These are phyloP conservation scores for Ogataea zsoltii DNA, from an alignment of 805 yeast species.

Conservation along the genomic window DNA sequence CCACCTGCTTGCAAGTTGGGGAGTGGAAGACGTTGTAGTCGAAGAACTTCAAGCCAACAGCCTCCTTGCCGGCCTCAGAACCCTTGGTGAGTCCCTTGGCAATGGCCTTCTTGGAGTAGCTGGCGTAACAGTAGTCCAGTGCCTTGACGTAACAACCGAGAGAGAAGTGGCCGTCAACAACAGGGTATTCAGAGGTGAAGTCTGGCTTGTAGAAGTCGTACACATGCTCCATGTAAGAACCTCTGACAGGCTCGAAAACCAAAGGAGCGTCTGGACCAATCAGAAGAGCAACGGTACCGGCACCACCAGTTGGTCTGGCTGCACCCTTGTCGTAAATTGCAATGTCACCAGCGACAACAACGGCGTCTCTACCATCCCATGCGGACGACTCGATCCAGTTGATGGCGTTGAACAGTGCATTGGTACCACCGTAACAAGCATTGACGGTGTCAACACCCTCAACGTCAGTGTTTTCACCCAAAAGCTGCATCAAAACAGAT, in stretches of 20 bases:
- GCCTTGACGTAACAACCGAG: constrained; percentile 93
- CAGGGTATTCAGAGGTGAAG: constrained; percentile 93
- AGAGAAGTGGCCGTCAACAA: constrained; percentile 96
- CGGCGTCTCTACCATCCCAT: constrained; percentile 98
- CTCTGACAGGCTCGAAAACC: constrained; percentile 85
- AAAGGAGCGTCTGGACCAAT: constrained; percentile 98
- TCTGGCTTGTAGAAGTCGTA: constrained; percentile 99
- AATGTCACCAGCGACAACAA: constrained; percentile 96
- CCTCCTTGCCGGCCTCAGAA: constrained; percentile 46
- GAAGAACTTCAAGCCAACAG: constrained; percentile 72
- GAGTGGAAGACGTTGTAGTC: constrained; percentile 97
- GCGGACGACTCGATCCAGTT: constrained; percentile 95
- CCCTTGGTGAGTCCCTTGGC: constrained; percentile 47
- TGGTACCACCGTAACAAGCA: constrained; percentile 99
- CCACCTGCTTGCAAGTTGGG: constrained; percentile 94
- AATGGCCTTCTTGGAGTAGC: constrained; percentile 76
- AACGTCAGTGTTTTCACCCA: constrained; percentile 83
- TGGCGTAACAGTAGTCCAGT: constrained; percentile 79
- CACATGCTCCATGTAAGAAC: constrained; percentile 93
- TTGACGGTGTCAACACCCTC: constrained; percentile 96
- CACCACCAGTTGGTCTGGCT: constrained; percentile 99
- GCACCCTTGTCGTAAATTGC: constrained; percentile 97
- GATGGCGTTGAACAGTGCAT: constrained; percentile 87
- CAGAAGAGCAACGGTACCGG: constrained; percentile 91
- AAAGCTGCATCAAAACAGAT: constrained; percentile 91